Percentiles rank a stretch among this genome's conserved stretches.
These are phyloP conservation scores for Colletotrichum noveboracense DNA, from an alignment of 2,329 filamentous ascomycete species.

Conservation along the genomic window DNA sequence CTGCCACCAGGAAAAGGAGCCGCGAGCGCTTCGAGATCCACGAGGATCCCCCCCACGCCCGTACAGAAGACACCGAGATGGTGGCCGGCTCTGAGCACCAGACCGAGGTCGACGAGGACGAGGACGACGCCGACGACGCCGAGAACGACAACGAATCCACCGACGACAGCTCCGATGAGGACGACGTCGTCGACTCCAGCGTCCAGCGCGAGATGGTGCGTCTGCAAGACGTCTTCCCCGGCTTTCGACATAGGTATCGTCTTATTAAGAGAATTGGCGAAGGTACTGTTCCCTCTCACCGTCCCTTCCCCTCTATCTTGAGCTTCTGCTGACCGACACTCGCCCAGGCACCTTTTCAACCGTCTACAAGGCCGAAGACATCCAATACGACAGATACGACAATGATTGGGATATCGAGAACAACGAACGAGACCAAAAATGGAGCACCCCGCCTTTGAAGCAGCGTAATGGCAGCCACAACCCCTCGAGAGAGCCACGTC, in stretches of 20 bases:
- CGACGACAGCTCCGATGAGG: constrained; percentile 59
- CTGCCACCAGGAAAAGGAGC: constrained; percentile 25
- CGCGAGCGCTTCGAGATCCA: constrained; percentile 53
- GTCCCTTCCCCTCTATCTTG: constrained; percentile 12
- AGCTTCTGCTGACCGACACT: constrained; percentile 13
- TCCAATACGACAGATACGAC: constrained; percentile 81
- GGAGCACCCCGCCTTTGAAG: constrained; percentile 72
- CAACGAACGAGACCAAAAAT: constrained; percentile 63
- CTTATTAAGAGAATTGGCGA: constrained; percentile 97
- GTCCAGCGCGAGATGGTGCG: constrained; percentile 88
- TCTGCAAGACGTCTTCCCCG: constrained; percentile 81
- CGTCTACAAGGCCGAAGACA: constrained; percentile 97
- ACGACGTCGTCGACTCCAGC: constrained; percentile 66
- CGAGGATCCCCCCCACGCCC: constrained; percentile 46
- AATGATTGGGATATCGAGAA: constrained; percentile 85
- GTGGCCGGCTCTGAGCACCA: constrained; percentile 47
- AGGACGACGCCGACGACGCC: constrained; percentile 41
- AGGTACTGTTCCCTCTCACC: constrained; percentile 58
- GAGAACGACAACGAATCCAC: constrained; percentile 43
- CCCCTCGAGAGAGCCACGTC: constrained; percentile 22
- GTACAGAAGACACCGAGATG: constrained; percentile 55
- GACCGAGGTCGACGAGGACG: constrained; percentile 41
- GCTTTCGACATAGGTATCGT: constrained; percentile 83
- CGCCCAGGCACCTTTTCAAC: constrained; percentile 90
- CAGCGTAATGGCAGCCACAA: constrained; percentile 42